phyloP scores from a whole-genome alignment of 257 asterid species.

The Petunia secreta region DNA sequence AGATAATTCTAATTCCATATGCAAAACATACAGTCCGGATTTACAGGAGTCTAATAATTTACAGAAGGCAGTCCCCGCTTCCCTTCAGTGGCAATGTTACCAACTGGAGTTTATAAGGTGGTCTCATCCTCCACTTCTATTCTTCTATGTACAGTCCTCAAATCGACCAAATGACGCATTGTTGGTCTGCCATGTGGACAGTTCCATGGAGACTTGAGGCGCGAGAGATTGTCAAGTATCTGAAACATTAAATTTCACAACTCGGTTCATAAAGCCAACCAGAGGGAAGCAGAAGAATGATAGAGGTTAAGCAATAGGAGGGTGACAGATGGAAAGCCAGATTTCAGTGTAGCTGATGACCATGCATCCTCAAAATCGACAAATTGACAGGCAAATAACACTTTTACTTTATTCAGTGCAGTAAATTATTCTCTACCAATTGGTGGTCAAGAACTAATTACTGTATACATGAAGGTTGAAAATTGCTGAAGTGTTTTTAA shows the following conservation, averaged over 20 bases:
- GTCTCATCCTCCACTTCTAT: slow-evolving; percentile 41
- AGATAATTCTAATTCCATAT: background rate
- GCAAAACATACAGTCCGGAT: background rate
- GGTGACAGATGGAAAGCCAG: background rate
- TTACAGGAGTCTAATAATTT: background rate
- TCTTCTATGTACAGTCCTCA: slow-evolving; percentile 50
- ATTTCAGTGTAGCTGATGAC: background rate
- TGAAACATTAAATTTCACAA: slow-evolving; percentile 37
- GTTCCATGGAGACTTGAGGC: slow-evolving; percentile 95
- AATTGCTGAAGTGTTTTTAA: background rate
- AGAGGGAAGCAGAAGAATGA: background rate
- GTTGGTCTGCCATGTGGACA: slow-evolving; percentile 99
- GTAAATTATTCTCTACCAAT: background rate
- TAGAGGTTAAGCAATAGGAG: background rate
- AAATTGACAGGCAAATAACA: background rate
- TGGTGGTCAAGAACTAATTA: background rate
- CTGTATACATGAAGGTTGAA: background rate
- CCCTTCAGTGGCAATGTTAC: background rate
- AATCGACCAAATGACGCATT: slow-evolving; percentile 94
- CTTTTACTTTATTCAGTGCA: background rate
- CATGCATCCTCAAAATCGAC: background rate
- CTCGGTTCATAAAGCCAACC: background rate
- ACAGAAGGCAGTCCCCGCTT: background rate
- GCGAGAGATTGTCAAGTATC: slow-evolving; percentile 77
- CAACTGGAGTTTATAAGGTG: slow-evolving; percentile 21